Base-by-base conservation (phyloP, 352 stramenopile genomes). In the Elongisporangium anandrum region DNA sequence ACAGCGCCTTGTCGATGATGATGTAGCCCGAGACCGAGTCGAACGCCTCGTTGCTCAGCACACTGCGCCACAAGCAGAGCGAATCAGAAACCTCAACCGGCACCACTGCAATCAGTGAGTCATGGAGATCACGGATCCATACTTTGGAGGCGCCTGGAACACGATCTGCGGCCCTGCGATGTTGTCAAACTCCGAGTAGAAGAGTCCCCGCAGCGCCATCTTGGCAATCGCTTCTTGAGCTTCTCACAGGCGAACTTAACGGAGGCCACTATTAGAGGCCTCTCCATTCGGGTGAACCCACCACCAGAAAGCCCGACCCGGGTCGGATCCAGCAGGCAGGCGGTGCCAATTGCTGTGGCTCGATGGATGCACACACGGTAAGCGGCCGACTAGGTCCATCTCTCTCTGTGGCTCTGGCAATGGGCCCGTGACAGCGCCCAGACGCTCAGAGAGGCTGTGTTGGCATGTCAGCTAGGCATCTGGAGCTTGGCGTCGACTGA, bases 151-250 rank as follows among this genome's bases (percentile, higher is more conserved):
- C 49, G 85, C 85, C 63, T 96, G 88, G 69, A 95, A 96, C 52
- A 95, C 78, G 68, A 97, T 93, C 65, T 94, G 85, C 26, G 85
- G 85, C n/a, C 89, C 89, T 13, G 84, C 82, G 53, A 92, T 75
- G 75, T 97, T 97, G 78, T 97, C 87, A 63, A 97, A 97, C 72
- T 97, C 89, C 70, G 81, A 92, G 69, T 97, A 97, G 72, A 97
- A 96, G 19, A 97, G 55, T 5, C 81, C 87, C 66, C 92, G 88
- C 63, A 94, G 79, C 85, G 92, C 92, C 29, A 12, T 53, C 7
- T 34, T 22, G 21, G n/a, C 4, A 39, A 29, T 58, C n/a, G 13
- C 48, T 23, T 0, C 3, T 20, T 22, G 41, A 52, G 38, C 10
- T 47, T 26, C 12, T 4, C 21, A 39, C 26, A 41, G 22, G 26